phyloP scores from a whole-genome alignment of 495 filamentous ascomycete genomes.

The Penicillium nucicola region DNA sequence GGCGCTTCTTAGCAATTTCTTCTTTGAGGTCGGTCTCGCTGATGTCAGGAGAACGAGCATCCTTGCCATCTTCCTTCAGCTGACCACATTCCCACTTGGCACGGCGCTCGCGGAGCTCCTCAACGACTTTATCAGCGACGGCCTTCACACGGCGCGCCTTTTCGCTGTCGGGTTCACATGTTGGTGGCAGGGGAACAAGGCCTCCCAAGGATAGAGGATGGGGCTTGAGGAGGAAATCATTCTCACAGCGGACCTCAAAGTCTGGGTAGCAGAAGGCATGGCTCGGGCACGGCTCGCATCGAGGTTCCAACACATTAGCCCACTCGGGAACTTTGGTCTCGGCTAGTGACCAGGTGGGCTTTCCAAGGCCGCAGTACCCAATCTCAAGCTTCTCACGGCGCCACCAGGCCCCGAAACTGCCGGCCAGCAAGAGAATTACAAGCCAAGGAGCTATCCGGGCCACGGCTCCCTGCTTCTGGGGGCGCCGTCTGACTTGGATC shows the following conservation, averaged over 20 bases:
- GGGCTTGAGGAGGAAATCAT: slow-evolving; percentile 78
- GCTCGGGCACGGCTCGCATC: slow-evolving; percentile 86
- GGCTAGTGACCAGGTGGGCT: slow-evolving; percentile 52
- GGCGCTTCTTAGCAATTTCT: slow-evolving; percentile 65
- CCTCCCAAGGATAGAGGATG: slow-evolving; percentile 84
- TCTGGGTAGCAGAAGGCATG: slow-evolving; percentile 86
- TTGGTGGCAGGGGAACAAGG: slow-evolving; percentile 78
- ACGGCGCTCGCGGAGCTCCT: slow-evolving; percentile 78
- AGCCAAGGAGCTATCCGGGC: slow-evolving; percentile 59
- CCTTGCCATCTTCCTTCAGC: slow-evolving; percentile 58
- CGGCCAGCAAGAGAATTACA: slow-evolving; percentile 61
- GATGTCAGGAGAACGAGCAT: slow-evolving; percentile 58
- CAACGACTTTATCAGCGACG: slow-evolving; percentile 83
- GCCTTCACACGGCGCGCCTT: slow-evolving; percentile 82
- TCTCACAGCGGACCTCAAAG: slow-evolving; percentile 74
- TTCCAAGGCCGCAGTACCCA: slow-evolving; percentile 89
- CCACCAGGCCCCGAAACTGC: slow-evolving; percentile 77
- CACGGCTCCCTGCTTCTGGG: slow-evolving; percentile 30
- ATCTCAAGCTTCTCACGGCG: slow-evolving; percentile 91
- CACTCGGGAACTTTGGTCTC: slow-evolving; percentile 63
- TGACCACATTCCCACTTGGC: slow-evolving; percentile 91
- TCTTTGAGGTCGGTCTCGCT: slow-evolving; percentile 74
- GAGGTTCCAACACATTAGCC: slow-evolving; percentile 64
- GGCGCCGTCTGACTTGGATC: slow-evolving; percentile 32
- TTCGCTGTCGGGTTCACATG: slow-evolving; percentile 93